A percentile compares a stretch with the other conserved stretches of the same genome.
Evolutionary conservation across 805 yeast genomes (phyloP).

Genomic region (Ogataea wickerhamii): DNA sequence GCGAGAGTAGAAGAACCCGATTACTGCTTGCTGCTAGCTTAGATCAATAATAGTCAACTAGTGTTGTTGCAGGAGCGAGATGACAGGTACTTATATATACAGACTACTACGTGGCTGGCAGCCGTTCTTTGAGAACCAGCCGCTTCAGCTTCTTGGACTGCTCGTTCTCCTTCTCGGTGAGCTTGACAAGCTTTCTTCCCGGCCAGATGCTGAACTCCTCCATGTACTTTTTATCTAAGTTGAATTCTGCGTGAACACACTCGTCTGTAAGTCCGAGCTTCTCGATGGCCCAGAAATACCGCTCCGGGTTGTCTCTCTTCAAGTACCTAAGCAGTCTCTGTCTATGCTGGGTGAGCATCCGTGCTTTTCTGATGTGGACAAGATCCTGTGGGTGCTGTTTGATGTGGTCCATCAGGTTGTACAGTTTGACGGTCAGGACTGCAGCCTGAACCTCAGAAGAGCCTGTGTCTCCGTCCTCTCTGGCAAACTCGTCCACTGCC

Average conservation of each 20-base stretch:
- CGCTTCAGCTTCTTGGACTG: conserved; percentile 45
- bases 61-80: conserved; percentile 1
- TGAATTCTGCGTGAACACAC: conserved; percentile 74
- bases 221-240: conserved; percentile 72
- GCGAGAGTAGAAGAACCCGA: too few species aligned
- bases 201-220: conserved; percentile 78
- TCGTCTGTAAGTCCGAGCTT: conserved; percentile 85
- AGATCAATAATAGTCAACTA: too few species aligned
- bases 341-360: conserved; percentile 86
- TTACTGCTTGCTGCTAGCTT: too few species aligned
- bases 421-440: conserved; percentile 74
- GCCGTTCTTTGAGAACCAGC: conserved; percentile 19
- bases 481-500: conserved; percentile 76
- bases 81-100: not conserved
- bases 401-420: conserved; percentile 71
- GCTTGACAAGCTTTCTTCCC: conserved; percentile 60
- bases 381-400: conserved; percentile 69
- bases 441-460: conserved; percentile 97
- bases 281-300: conserved; percentile 80
- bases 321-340: conserved; percentile 79
- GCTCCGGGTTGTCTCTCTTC: conserved; percentile 73
- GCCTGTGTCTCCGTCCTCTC: conserved; percentile 88
- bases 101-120: not conserved
- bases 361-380: conserved; percentile 61
- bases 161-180: conserved; percentile 46